Percentiles rank a stretch among this genome's conserved stretches.
Evolutionary conservation across 768 basidiomycete genomes (phyloP).

Genomic region (Inosperma sp.): DNA sequence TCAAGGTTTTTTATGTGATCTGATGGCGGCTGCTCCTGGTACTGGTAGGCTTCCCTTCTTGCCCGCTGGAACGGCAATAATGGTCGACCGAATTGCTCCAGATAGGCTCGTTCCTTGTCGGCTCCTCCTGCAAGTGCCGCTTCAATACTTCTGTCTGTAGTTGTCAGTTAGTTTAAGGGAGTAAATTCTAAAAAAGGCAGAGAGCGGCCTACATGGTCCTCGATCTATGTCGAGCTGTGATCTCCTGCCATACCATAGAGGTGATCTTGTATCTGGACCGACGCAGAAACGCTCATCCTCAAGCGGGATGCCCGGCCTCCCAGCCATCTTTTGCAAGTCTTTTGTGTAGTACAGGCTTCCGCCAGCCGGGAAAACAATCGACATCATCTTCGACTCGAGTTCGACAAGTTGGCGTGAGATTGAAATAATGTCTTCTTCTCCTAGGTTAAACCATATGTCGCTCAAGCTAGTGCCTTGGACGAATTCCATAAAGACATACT

Average conservation of each 20-base stretch:
- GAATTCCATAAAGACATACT: conserved; percentile 47
- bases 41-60: conserved; percentile 43
- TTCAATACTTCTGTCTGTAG: conserved; percentile 42
- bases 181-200: conserved; percentile 27
- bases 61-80: conserved; percentile 38
- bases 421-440: conserved; percentile 36
- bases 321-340: conserved; percentile 40
- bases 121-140: conserved; percentile 40
- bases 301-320: conserved; percentile 32
- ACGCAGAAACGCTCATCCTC: conserved; percentile 41
- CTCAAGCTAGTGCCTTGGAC: conserved; percentile 36
- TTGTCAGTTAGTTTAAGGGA: conserved; percentile 27
- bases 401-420: conserved; percentile 41
- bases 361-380: conserved; percentile 43
- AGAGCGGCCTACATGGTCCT: conserved; percentile 47
- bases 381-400: conserved; percentile 47
- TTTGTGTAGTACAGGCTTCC: conserved; percentile 47
- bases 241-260: conserved; percentile 49
- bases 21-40: conserved; percentile 38
- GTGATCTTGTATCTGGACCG: conserved; percentile 40
- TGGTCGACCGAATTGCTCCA: conserved; percentile 45
- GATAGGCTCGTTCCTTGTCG: conserved; percentile 46
- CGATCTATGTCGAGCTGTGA: conserved; percentile 44
- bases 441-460: conserved; percentile 38
- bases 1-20: conserved; percentile 47